Percentiles rank a stretch among this genome's conserved stretches.
These are phyloP conservation scores for Pythium biforme DNA, from an alignment of 352 stramenopile genomes.

Conservation along the genomic window DNA sequence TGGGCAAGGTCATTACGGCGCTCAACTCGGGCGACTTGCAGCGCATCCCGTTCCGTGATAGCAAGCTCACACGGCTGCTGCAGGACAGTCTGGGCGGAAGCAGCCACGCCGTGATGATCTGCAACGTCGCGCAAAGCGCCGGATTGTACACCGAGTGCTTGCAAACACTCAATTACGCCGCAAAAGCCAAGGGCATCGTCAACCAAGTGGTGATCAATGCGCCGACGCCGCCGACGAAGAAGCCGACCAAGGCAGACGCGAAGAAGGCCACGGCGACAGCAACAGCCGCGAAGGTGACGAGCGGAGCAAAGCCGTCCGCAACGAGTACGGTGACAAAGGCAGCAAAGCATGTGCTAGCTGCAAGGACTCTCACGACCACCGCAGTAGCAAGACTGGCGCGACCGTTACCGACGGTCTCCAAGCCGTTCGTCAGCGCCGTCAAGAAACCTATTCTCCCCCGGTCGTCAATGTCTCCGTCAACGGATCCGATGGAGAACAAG, in stretches of 20 bases:
- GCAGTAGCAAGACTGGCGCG: background rate
- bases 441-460: slow-evolving; percentile 2
- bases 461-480: background rate
- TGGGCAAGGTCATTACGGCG: slow-evolving; percentile 78
- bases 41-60: slow-evolving; percentile 70
- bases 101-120: slow-evolving; percentile 47
- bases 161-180: slow-evolving; percentile 43
- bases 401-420: background rate
- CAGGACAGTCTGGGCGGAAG: slow-evolving; percentile 46
- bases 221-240: slow-evolving; percentile 1
- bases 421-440: background rate
- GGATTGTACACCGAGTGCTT: slow-evolving; percentile 36
- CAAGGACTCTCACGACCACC: background rate
- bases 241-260: background rate
- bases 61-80: slow-evolving; percentile 72
- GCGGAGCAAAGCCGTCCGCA: background rate
- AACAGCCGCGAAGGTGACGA: background rate
- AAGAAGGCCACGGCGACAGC: slow-evolving; percentile 3
- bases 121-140: slow-evolving; percentile 30
- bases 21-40: slow-evolving; percentile 63
- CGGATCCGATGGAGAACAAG: slow-evolving; percentile 22
- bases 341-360: background rate
- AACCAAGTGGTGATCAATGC: slow-evolving; percentile 27
- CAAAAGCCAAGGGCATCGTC: slow-evolving; percentile 36
- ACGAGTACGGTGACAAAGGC: background rate